Evolutionary conservation across 805 yeast species (phyloP).

Genomic region (Candida fluviatilis): DNA sequence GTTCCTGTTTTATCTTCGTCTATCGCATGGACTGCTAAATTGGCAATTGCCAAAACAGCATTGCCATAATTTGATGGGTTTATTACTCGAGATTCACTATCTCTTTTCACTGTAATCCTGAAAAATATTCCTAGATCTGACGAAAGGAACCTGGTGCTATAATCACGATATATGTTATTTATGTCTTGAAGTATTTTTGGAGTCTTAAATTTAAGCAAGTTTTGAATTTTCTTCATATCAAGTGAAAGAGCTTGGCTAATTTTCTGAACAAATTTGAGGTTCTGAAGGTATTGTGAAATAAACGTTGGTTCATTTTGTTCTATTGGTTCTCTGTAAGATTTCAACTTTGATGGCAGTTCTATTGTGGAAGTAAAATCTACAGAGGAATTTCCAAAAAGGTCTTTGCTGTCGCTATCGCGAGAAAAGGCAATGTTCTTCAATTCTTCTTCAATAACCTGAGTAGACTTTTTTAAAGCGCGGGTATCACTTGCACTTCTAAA

Average conservation of each 20-base stretch:
- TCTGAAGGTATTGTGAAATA: not conserved
- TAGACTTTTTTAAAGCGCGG: conserved; percentile 20
- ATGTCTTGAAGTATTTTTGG: conserved; percentile 3
- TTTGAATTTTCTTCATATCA: conserved; percentile 1
- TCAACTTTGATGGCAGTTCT: conserved; percentile 2
- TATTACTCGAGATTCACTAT: conserved; percentile 58
- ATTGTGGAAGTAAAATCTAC: conserved; percentile 1
- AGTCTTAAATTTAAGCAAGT: not conserved
- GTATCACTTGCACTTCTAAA: conserved; percentile 28
- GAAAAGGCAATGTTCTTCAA: conserved; percentile 6
- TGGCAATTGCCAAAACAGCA: conserved; percentile 57
- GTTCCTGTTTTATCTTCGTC: conserved; percentile 59
- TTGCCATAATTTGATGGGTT: conserved; percentile 58
- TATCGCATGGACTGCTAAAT: conserved; percentile 54
- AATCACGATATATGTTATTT: conserved; percentile 8
- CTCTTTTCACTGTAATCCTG: conserved; percentile 41
- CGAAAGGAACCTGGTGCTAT: conserved; percentile 22
- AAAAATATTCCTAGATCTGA: conserved; percentile 32
- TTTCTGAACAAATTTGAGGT: not conserved
- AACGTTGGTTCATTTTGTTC: conserved; percentile 6
- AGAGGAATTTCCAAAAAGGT: conserved; percentile 37
- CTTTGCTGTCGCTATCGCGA: conserved; percentile 10
- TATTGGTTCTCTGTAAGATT: conserved; percentile 4
- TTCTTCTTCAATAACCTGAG: conserved; percentile 15
- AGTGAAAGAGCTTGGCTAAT: not conserved